These are phyloP conservation scores for Dothidotthia symphoricarpi DNA, from an alignment of 2,329 filamentous ascomycete species.

Conservation along the genomic window DNA sequence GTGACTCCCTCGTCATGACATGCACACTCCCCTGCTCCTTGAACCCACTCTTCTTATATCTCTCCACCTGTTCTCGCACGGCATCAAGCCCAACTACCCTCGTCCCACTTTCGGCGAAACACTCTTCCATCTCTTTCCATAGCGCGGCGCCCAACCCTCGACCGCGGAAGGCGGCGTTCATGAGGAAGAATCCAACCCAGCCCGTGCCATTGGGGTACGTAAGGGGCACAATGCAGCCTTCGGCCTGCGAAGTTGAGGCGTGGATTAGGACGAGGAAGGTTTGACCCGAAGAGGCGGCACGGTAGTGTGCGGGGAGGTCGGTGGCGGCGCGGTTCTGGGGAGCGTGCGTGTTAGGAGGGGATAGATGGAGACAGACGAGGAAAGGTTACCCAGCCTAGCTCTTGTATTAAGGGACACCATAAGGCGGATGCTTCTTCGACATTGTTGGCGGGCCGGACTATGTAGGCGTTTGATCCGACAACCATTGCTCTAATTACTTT, in stretches of 20 bases:
- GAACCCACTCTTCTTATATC: slow-evolving; percentile 39
- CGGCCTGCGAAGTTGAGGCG: slow-evolving; percentile 18
- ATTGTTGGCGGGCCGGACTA: slow-evolving; percentile 20
- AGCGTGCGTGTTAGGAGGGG: slow-evolving; percentile 5
- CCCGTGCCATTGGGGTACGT: slow-evolving; percentile 38
- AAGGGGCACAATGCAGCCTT: slow-evolving; percentile 36
- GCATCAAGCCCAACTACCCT: slow-evolving; percentile 38
- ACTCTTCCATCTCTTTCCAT: slow-evolving; percentile 28
- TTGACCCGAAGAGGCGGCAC: slow-evolving; percentile 19
- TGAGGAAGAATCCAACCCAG: slow-evolving; percentile 43
- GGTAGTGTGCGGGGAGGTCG: slow-evolving; percentile 36
- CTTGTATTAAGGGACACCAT: slow-evolving; percentile 40
- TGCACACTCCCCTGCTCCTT: slow-evolving; percentile 26
- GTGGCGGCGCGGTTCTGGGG: slow-evolving; percentile 37
- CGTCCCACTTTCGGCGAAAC: slow-evolving; percentile 18
- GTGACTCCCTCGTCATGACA: slow-evolving; percentile 25
- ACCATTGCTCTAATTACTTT: too few relatives aligned
- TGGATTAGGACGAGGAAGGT: slow-evolving; percentile 36
- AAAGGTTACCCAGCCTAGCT: slow-evolving; percentile 38
- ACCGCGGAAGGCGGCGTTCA: slow-evolving; percentile 31
- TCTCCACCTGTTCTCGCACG: slow-evolving; percentile 38
- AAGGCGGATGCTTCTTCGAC: slow-evolving; percentile 23
- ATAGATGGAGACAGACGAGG: slow-evolving; percentile 16
- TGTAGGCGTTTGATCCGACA: slow-evolving; percentile 2
- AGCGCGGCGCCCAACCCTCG: slow-evolving; percentile 34